Evolutionary conservation across 2,329 filamentous ascomycete species (phyloP).

Genomic region (Trichoderma semiorbis): DNA sequence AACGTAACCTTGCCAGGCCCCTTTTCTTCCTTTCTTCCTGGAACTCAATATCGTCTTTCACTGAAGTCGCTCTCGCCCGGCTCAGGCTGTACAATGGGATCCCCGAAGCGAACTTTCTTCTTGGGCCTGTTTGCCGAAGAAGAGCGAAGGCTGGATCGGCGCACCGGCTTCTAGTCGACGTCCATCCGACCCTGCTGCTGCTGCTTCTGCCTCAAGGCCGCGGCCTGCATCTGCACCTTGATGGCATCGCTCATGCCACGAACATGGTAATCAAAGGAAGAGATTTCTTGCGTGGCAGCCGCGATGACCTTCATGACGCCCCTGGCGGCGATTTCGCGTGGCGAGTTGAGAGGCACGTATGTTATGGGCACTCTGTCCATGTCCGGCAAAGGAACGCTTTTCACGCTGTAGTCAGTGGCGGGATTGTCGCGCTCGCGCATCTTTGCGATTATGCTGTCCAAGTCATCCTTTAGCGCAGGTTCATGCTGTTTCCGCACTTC

Average conservation of each 20-base stretch:
- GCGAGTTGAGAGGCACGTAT: constrained; percentile 8
- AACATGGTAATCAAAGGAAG: constrained; percentile 27
- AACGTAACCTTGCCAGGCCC: background rate
- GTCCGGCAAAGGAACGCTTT: constrained; percentile 20
- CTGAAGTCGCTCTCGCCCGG: background rate
- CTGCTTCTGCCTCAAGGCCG: background rate
- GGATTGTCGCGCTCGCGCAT: constrained; percentile 29
- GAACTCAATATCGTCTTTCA: background rate
- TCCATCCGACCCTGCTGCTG: background rate
- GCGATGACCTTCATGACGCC: constrained; percentile 24
- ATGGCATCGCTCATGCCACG: constrained; percentile 21
- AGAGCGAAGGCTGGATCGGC: constrained; percentile 6
- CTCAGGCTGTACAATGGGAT: background rate
- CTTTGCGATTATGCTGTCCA: constrained; percentile 29
- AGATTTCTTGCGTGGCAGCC: constrained; percentile 22
- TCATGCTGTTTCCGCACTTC: background rate
- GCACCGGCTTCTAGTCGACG: constrained; percentile 7
- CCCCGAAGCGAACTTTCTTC: constrained; percentile 4
- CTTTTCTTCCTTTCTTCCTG: background rate
- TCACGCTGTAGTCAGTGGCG: constrained; percentile 15
- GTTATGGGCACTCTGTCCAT: constrained; percentile 18
- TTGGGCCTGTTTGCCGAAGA: background rate
- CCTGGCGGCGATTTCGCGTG: constrained; percentile 25
- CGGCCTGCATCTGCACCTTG: constrained; percentile 14
- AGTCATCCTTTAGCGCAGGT: background rate